Conservation (phyloP, 2,329 filamentous ascomycete genomes). For the Daldinia sp. region DNA sequence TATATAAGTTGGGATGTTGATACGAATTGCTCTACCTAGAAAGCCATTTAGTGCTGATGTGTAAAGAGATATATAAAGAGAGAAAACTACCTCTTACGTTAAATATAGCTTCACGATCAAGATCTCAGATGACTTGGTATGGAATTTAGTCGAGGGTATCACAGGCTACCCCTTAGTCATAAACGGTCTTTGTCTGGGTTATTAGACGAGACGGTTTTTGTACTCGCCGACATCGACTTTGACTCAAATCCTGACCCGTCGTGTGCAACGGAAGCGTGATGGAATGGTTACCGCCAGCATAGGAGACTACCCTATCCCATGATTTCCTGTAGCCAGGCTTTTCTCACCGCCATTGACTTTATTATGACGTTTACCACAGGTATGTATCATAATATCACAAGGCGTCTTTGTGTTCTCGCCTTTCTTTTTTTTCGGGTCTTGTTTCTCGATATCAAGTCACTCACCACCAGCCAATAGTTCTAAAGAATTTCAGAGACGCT, state of each 20-base stretch:
- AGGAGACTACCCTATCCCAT: background rate
- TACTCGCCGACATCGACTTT: conserved; percentile 3
- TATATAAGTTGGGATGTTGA: background rate
- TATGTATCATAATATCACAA: background rate
- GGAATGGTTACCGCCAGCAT: background rate
- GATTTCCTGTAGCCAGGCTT: no score
- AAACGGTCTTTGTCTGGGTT: background rate
- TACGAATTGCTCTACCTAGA: background rate
- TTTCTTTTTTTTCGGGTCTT: background rate
- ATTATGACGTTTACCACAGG: background rate
- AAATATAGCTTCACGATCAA: background rate
- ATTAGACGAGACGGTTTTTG: background rate
- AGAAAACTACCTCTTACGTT: background rate
- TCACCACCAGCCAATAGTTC: background rate
- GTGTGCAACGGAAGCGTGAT: background rate
- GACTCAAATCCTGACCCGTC: background rate
- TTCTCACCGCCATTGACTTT: background rate
- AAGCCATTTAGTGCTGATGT: background rate
- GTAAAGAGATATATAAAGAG: background rate
- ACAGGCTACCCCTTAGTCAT: background rate
- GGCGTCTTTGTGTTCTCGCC: background rate
- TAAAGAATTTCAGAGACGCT: background rate
- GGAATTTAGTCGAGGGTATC: background rate
- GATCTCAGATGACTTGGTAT: background rate
- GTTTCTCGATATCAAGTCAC: background rate